Evolutionary conservation across 2,329 filamentous ascomycete genomes (phyloP), one percentile per base, ranked within the genome.

Genomic region (Massarina eburnea): DNA sequence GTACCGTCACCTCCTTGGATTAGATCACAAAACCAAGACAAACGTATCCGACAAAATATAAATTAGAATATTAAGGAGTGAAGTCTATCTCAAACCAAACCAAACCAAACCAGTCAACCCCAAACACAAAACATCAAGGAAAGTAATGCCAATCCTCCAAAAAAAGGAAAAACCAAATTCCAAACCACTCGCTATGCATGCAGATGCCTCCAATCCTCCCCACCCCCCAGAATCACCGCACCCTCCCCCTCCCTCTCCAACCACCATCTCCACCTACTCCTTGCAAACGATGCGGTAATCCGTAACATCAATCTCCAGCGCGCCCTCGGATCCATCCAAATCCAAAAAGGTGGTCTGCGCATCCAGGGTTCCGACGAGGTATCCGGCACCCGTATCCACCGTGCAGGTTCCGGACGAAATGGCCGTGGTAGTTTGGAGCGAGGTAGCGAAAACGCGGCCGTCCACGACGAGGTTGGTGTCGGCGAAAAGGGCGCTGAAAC

Each of bases 271-370:
- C 30, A n/a, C 17, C 45, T 49, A 47, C 30, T 29, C 33, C 30
- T 49, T 38, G 43, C 55, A 58, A 18, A 41, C 19, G 10, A 58
- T 41, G 18, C 44, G 53, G 26, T 55, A 57, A n/a, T 47, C 43
- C 4, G 39, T 42, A 10, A 57, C 52, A 52, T 59, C 54, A 4
- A 43, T 56, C 46, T 53, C 43, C 3, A 53, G 17, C 1, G 54
- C 56, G 30, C 18, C 35, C 5, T 39, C 33, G 8, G 43, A 35
- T 8, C 49, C 48, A 37, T 59, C 56, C 18, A 59, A 38, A 14
- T 59, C 47, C 3, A 46, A 26, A 32, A 54, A 59, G 3, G 56
- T 57, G 3, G 27, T 41, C 42, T 41, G 34, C 41, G 51, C 51
- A 35, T 54, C 57, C 41, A 59, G 24, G 12, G 20, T 9, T 1